These are phyloP conservation scores for Penicillium olsonii DNA, from an alignment of 2,329 filamentous ascomycete genomes.

Conservation along the genomic window DNA sequence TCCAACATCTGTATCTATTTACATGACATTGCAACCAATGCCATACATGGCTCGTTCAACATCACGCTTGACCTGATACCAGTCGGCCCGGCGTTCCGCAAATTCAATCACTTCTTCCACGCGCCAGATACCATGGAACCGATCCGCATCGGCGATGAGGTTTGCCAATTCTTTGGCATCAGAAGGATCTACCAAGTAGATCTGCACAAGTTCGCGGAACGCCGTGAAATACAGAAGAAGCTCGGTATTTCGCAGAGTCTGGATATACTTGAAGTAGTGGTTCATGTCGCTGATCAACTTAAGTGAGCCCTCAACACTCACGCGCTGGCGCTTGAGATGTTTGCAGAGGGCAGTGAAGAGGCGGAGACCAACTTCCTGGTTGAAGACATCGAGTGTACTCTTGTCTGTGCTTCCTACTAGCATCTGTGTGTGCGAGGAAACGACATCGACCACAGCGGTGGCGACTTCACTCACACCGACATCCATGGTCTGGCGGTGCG, in stretches of 20 bases:
- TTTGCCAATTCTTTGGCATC: conserved; percentile 94
- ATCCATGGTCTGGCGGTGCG: conserved; percentile 37
- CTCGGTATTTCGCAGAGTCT: conserved; percentile 77
- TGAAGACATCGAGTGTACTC: conserved; percentile 97
- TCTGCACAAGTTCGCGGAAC: conserved; percentile 87
- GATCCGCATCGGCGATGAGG: conserved; percentile 87
- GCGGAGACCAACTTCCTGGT: conserved; percentile 91
- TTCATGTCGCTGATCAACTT: conserved; percentile 96
- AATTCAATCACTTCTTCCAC: conserved; percentile 98
- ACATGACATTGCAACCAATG: conserved; percentile 86
- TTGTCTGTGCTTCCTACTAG: conserved; percentile 94
- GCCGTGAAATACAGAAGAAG: conserved; percentile 89
- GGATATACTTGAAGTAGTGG: conserved; percentile 83
- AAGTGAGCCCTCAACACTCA: conserved; percentile 85
- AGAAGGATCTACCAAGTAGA: conserved; percentile 83
- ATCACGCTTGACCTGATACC: conserved; percentile 83
- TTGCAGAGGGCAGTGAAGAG: conserved; percentile 93
- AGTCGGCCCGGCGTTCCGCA: conserved; percentile 89
- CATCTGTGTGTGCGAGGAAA: conserved; percentile 89
- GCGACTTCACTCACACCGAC: conserved; percentile 76
- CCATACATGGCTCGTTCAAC: conserved; percentile 98
- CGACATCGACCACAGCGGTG: conserved; percentile 76
- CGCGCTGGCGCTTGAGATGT: conserved; percentile 92
- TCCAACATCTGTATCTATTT: conserved; percentile 28
- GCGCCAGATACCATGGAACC: conserved; percentile 88